Conservation (phyloP, 495 filamentous ascomycete genomes). For the Eremomyces bilateralis region DNA sequence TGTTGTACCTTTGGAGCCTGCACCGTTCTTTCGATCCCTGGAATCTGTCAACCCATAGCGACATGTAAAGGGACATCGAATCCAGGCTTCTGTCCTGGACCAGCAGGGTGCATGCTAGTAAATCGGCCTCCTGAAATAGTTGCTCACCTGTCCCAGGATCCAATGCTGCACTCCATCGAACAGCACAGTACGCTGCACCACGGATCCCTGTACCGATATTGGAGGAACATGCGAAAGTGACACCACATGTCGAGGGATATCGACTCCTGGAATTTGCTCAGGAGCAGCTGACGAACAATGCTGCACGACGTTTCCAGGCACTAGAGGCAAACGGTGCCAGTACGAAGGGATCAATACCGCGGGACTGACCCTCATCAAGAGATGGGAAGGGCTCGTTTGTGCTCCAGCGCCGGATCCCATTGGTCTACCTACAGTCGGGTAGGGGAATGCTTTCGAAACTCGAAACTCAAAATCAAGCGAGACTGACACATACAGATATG, state of each 20-base stretch:
- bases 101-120: no score
- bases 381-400: neutral
- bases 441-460: neutral
- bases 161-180: neutral
- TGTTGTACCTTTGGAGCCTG: no score
- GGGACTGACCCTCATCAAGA: neutral
- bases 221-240: neutral
- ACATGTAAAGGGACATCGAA: neutral
- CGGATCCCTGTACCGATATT: neutral
- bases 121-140: no score
- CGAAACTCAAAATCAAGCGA: neutral
- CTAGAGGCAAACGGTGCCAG: neutral
- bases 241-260: neutral
- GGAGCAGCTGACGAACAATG: neutral
- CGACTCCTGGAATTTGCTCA: neutral
- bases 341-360: neutral
- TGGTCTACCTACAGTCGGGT: neutral
- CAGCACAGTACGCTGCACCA: neutral
- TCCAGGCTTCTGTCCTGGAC: neutral
- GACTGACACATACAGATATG: neutral
- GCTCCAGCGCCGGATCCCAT: neutral
- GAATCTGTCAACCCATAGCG: no score
- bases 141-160: no score
- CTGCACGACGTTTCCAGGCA: neutral
- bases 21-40: no score